Percentiles rank a stretch among this genome's conserved stretches.
phyloP scores from a whole-genome alignment of 2,329 filamentous ascomycete species.

The Xylaria multiplex region DNA sequence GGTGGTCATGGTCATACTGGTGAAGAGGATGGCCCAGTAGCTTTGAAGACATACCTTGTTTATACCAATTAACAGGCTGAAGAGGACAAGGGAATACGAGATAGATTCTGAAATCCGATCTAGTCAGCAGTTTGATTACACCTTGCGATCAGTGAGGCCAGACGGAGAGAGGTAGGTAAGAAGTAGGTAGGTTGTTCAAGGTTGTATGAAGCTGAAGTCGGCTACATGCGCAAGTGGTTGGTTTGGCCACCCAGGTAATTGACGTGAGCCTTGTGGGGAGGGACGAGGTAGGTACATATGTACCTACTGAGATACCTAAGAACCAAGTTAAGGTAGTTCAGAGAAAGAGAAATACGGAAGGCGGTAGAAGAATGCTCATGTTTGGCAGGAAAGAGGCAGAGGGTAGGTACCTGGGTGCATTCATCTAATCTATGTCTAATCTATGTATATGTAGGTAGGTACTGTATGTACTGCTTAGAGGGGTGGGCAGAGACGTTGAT shows the following conservation, averaged over 20 bases:
- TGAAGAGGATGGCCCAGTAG: background rate
- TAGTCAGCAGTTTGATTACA: no score
- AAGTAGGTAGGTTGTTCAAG: no score
- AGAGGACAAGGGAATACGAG: background rate
- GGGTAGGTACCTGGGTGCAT: background rate
- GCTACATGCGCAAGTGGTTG: background rate
- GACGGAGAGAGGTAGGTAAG: no score
- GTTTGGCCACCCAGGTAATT: background rate
- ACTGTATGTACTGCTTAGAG: no score
- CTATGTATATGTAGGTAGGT: no score
- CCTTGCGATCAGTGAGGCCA: background rate
- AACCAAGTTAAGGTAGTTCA: no score
- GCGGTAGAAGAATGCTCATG: background rate
- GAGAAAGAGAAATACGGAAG: background rate
- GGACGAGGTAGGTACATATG: background rate
- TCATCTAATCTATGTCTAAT: no score
- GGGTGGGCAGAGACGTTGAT: no score
- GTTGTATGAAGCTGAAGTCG: background rate
- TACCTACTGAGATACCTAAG: background rate
- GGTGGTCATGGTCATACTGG: no score
- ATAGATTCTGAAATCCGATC: background rate
- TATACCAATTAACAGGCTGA: no score
- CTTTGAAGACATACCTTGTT: background rate
- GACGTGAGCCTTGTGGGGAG: background rate
- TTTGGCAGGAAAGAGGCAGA: background rate